Conservation (phyloP, 1,284 basidiomycete genomes). For the Tetrapyrgos nigripes region DNA sequence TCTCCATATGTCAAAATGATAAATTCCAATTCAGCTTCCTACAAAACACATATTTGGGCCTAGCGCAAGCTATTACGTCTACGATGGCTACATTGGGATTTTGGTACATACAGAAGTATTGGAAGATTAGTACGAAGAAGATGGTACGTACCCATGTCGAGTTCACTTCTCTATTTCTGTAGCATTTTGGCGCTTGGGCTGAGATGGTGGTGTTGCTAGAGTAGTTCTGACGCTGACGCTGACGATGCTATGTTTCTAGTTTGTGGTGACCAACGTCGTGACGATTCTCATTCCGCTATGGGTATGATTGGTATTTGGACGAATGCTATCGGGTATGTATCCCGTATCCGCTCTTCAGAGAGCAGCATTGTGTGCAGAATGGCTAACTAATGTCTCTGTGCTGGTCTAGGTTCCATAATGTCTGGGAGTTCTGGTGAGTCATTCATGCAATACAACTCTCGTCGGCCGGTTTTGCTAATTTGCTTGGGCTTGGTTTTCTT, state of each 20-base stretch:
- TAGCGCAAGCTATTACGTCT: conserved; percentile 75
- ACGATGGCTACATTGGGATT: conserved; percentile 75
- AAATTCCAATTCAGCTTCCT: conserved; percentile 78
- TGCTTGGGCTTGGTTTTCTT: not conserved
- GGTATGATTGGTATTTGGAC: conserved; percentile 90
- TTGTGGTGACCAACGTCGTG: conserved; percentile 77
- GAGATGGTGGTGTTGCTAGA: no score
- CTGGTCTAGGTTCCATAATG: conserved; percentile 75
- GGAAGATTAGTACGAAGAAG: conserved; percentile 77
- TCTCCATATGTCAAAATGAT: conserved; percentile 81
- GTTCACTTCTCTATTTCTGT: not conserved
- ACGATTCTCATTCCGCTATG: conserved; percentile 83
- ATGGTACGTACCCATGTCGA: conserved; percentile 59
- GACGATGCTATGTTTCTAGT: conserved; percentile 54
- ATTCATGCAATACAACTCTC: not conserved
- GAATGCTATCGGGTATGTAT: conserved; percentile 64
- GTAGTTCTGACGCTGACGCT: no score
- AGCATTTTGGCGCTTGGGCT: no score
- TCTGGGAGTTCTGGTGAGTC: conserved; percentile 82
- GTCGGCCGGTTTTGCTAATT: not conserved
- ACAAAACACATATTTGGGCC: conserved; percentile 78
- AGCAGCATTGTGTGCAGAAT: not conserved
- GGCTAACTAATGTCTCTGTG: not conserved
- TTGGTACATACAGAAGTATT: conserved; percentile 83
- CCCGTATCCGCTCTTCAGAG: no score